Base-by-base conservation (phyloP, 2,329 filamentous ascomycete species). In the Shiraia bambusicola region DNA sequence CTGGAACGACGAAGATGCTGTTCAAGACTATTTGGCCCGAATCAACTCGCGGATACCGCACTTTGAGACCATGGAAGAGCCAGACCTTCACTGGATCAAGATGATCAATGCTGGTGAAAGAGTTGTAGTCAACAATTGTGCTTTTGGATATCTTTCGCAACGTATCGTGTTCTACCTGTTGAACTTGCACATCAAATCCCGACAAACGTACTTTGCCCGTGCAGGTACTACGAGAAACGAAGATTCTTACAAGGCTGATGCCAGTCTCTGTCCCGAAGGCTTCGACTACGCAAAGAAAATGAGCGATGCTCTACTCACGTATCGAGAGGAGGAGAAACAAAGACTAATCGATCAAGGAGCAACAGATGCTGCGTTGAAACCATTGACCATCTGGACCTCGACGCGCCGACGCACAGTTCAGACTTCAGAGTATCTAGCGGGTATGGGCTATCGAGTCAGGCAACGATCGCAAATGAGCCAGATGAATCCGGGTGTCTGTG, bases 131-230 rank as follows among this genome's bases (percentile, higher is more conserved):
- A 98, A 98, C 73, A 96, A 97, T 55, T 88, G 93, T 66, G 91
- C 86, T 63, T 97, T 98, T 69, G 92, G 91, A 58, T 98, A 98
- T 64, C 79, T 98, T 24, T 95, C 91, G 1, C 91, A 98, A 67
- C 84, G 93, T 47, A 98, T 98, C 54, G 92, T 98, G 40, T 98
- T 98, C 71, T 98, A 97, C 69, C 82, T 98, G 33, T 88, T 95
- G 63, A 98, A 98, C 62, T 77, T 97, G 16, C 93, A 98, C 69
- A 96, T 96, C 76, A 97, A 98, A 69, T 87, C 87, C 34, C 83
- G 92, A 42, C 88, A 88, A 49, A 97, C 90, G 6, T 97, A 94
- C 70, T 97, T 97, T 67, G 91, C 85, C 34, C 82, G 92, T 50
- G 82, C 92, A 36, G 93, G 93, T 27, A 86, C 88, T 6, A 88